Evolutionary conservation across 1,284 basidiomycete species (phyloP), one percentile per base, ranked within the genome.

Genomic region (Ceratobasidium sp.): DNA sequence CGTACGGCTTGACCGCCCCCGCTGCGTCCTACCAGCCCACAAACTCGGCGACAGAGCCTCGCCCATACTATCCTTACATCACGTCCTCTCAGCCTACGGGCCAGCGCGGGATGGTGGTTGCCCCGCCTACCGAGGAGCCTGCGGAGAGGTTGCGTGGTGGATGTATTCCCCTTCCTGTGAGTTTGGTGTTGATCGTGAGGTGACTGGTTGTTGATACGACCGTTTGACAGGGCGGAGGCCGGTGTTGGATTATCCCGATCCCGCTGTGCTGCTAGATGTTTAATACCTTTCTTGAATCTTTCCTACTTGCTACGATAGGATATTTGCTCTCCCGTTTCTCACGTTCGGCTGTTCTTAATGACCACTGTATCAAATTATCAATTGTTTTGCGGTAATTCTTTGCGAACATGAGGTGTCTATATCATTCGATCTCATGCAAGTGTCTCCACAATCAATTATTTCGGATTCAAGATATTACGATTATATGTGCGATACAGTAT

Each of bases 241-340:
- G 65, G 51, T 68, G 65, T 27, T 68, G 65, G 65, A 68, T 68
- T 37, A 68, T 68, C 39, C 65, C 65, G n/a, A 68, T 68, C 37
- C 65, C 65, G n/a, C 37, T 51, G n/a, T 68, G 65, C 65, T 68
- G 65, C 65, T 68, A 68, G 29, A 56, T 39, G 13, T 41, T 48
- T 27, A 24, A 62, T 3, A 8, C n/a, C 41, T 24, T 13, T 46
- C 7, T 31, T 16, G 24, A 48, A 3, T 24, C 24, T 48, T 8
- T 48, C 16, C 24, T 48, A 54, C 22, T 31, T 63, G 11, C 48
- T 58, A 58, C 22, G 5, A 9, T 58, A 58, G 54, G 54, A 58
- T 29, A 58, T 58, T 24, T 58, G 54, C 54, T 34, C 6, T 58
- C 31, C 41, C 22, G 22, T 63, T 46, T 3, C 11, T 2, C 61